Evolutionary conservation across 768 basidiomycete species (phyloP).

Genomic region (Tulasnella sp.): DNA sequence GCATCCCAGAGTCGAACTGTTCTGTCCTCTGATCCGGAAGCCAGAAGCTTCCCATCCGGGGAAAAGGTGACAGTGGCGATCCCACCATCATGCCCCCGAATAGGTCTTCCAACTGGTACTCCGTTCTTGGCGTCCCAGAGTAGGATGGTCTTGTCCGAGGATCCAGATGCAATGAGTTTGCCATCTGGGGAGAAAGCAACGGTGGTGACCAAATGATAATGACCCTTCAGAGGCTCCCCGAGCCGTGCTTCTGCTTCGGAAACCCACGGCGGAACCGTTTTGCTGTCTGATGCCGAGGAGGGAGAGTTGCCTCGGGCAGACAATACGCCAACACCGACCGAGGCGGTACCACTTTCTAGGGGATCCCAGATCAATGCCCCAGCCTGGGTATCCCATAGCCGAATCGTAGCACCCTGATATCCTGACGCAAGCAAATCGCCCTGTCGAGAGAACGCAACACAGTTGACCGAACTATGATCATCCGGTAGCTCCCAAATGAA

Average conservation of each 20-base stretch:
- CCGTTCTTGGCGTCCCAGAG: not conserved
- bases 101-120: not conserved
- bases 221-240: not conserved
- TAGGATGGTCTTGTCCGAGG: not conserved
- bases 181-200: not conserved
- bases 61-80: not conserved
- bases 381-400: not conserved
- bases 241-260: not conserved
- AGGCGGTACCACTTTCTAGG: not conserved
- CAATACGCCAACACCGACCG: not conserved
- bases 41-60: not conserved
- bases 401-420: not conserved
- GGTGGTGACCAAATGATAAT: not conserved
- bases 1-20: not conserved
- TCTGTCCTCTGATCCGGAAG: not conserved
- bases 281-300: not conserved
- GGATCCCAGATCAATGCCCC: not conserved
- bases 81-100: not conserved
- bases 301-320: not conserved
- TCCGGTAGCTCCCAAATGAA: not conserved
- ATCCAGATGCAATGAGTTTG: not conserved
- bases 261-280: not conserved
- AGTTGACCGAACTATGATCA: not conserved
- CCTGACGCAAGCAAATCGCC: not conserved
- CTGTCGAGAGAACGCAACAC: not conserved